Evolutionary conservation across 169 alveolate genomes (phyloP), one percentile per base, ranked within the genome.

Genomic region (Eimeria maxima): DNA sequence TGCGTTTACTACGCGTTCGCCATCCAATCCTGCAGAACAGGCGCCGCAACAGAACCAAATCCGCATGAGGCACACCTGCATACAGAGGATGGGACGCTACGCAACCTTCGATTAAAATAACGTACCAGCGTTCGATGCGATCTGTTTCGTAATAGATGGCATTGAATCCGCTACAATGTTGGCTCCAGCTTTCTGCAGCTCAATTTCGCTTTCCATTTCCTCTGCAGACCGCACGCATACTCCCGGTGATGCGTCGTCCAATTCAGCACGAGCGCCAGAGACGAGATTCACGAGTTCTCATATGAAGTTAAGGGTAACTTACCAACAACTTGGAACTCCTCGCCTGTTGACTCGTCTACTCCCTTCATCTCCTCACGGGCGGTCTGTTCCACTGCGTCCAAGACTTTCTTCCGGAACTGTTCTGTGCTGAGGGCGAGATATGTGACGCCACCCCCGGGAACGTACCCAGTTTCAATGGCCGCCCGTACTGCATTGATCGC

Each of bases 361-460:
- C 95, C 78, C 60, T 47, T 74, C 96, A 95, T 74, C 65, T 97
- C 98, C 81, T 53, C 88, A 27, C 94, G 94, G 18, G 97, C 98
- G n/a, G 97, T 60, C 69, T 96, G 97, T 84, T 97, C 98, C 78
- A 98, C 97, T 60, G 95, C 90, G 74, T 97, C 96, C 92, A 96
- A 89, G 53, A 97, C 97, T 88, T 97, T 97, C 33, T 88, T 84
- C 84, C 95, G 57, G 90, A 97, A 98, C 27, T 96, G 97, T 3
- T 97, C 97, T 29, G 97, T 97, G 45, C 97, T 97, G 95, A 98
- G 97, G 63, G 97, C 98, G 27, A 98, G 96, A 89, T 97, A 98
- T 10, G 99, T 97, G 22, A 98, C 99, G 27, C 99, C 99, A n/a
- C 99, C 99, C 20, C 99, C 99, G 22, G 99, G 99, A 47, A 98